Evolutionary conservation across 2,329 filamentous ascomycete species (phyloP).

Genomic region (Didymella exigua): DNA sequence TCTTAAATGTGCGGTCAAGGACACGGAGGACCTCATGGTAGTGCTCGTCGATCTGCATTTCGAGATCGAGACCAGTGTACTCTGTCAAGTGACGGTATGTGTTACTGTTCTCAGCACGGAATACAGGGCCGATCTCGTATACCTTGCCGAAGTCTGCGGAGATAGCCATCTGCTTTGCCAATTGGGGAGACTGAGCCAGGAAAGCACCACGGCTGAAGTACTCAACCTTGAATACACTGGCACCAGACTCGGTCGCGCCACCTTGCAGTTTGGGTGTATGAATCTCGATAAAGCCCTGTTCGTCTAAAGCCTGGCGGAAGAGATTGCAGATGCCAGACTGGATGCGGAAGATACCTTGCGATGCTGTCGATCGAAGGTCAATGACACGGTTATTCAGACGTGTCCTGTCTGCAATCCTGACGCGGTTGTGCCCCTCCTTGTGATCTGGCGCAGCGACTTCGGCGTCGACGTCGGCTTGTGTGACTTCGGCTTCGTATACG

Average conservation of each 20-base stretch:
- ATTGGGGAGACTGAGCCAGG: constrained; percentile 86
- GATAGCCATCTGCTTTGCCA: constrained; percentile 92
- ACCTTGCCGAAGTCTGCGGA: constrained; percentile 87
- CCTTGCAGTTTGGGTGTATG: constrained; percentile 92
- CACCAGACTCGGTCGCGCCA: constrained; percentile 86
- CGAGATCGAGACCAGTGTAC: constrained; percentile 89
- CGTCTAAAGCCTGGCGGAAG: constrained; percentile 78
- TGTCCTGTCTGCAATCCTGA: constrained; percentile 72
- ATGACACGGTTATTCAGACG: constrained; percentile 80
- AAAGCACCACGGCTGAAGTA: constrained; percentile 90
- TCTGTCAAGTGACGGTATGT: constrained; percentile 93
- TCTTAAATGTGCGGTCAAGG: constrained; percentile 81
- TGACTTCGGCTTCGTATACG: constrained; percentile 72
- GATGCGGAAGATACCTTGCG: constrained; percentile 86
- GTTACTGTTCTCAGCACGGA: constrained; percentile 94
- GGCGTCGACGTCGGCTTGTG: constrained; percentile 60
- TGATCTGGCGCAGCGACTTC: constrained; percentile 58
- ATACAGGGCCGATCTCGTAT: constrained; percentile 88
- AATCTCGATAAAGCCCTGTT: constrained; percentile 84
- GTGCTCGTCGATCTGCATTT: constrained; percentile 88
- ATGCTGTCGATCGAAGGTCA: constrained; percentile 82
- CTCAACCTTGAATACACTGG: constrained; percentile 88
- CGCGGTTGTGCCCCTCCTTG: constrained; percentile 62
- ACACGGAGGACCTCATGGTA: constrained; percentile 85
- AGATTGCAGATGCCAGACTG: constrained; percentile 79